Evolutionary conservation across 225 moss, liverwort and hornwort genomes (phyloP), one percentile per base, ranked within the genome.

Genomic region (Thuidium tamariscinum): DNA sequence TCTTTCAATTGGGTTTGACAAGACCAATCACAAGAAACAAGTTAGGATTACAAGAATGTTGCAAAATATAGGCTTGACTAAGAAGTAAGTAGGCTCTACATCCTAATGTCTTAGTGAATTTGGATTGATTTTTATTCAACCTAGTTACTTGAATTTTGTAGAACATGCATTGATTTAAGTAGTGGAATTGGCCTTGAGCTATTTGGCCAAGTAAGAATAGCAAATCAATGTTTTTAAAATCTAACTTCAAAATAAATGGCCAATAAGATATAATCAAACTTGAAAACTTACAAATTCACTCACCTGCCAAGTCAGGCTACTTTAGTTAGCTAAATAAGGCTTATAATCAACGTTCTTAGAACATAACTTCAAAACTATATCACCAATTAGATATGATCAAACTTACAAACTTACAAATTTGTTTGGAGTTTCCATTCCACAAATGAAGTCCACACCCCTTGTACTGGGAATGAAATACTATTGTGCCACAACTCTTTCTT

Each of bases 111-210:
- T 48, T 42, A 42, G 4, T 70, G 9, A 70, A 1, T 9, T 0
- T 8, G 0, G 1, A 41, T 0, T 70, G 1, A 70, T 70, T 25
- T 70, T 70, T 2, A 26, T 0, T 1, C 0, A 0, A 1, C 7
- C 5, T 0, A 13, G 3, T 41, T 3, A 1, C 26, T 42, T 70
- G 9, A 26, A 39, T 41, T 69, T 25, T 26, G 5, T 25, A 2
- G 7, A 41, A 41, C 2, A n/a, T n/a, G n/a, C n/a, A n/a, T n/a
- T n/a, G n/a, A n/a, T n/a, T n/a, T 11, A 48, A 37, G 15, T 26
- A 69, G 14, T 41, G 0, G 8, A 25, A 11, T 11, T 36, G 11
- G 11, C 2, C 1, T 48, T 48, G 48, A 11, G 11, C 8, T 48
- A 48, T 48, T 48, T 48, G 48, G 48, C 48, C 11, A 48, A 8